Evolutionary conservation across 495 filamentous ascomycete genomes (phyloP).

Genomic region (Mycothermus thermophilus): DNA sequence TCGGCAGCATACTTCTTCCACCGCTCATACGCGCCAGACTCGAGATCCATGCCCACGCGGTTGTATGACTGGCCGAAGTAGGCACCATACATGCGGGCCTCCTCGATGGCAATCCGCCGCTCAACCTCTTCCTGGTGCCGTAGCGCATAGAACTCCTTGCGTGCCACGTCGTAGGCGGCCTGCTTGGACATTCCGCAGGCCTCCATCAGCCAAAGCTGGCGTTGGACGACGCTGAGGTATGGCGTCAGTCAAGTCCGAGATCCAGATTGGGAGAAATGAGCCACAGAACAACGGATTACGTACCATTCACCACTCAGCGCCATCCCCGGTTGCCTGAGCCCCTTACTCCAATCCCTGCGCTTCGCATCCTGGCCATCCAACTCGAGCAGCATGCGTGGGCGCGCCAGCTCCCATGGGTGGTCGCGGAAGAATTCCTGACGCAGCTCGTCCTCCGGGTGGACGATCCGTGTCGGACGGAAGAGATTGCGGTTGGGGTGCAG

Average conservation of each 20-base stretch:
- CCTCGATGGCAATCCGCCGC: constrained; percentile 71
- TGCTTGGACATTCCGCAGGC: constrained; percentile 45
- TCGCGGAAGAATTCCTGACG: constrained; percentile 73
- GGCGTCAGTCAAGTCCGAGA: too few relatives aligned
- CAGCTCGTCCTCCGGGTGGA: constrained; percentile 75
- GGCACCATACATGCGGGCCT: constrained; percentile 72
- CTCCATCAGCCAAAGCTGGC: constrained; percentile 72
- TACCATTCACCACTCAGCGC: constrained; percentile 77
- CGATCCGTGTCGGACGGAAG: constrained; percentile 64
- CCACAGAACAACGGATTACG: too few relatives aligned
- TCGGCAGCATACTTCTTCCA: constrained; percentile 72
- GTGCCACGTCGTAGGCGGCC: constrained; percentile 72
- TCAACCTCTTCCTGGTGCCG: constrained; percentile 74
- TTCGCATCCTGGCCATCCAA: constrained; percentile 67
- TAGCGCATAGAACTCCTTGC: constrained; percentile 78
- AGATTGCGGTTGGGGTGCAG: constrained; percentile 57
- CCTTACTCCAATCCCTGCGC: constrained; percentile 62
- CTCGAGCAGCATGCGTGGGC: constrained; percentile 75
- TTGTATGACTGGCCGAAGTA: constrained; percentile 64
- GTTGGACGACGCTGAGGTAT: constrained; percentile 67
- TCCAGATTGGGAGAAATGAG: too few relatives aligned
- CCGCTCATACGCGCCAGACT: constrained; percentile 58
- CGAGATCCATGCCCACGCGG: constrained; percentile 68
- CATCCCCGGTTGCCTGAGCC: constrained; percentile 63
- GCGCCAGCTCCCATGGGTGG: constrained; percentile 93